These are phyloP conservation scores for Macaranga tanarius DNA, from an alignment of 441 rosid species.

Conservation along the genomic window DNA sequence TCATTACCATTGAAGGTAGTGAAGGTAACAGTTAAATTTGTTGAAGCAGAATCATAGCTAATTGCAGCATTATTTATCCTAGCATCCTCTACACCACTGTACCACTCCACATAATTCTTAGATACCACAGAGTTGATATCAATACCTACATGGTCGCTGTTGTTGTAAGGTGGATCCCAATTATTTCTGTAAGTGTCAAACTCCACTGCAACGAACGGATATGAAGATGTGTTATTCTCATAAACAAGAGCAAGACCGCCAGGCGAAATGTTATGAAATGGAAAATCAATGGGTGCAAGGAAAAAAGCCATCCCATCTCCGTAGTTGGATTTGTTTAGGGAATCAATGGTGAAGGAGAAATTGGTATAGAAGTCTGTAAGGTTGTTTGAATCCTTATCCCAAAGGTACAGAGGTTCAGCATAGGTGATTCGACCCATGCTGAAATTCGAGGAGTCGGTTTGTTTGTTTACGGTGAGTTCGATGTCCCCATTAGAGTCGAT, in stretches of 20 bases:
- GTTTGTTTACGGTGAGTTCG: neutral
- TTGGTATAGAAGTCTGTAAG: constrained; percentile 28
- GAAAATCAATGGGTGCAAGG: constrained; percentile 18
- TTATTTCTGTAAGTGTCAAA: constrained; percentile 19
- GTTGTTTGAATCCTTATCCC: constrained; percentile 24
- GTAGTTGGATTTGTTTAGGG: neutral
- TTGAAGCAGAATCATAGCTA: too few relatives aligned
- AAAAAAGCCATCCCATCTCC: constrained; percentile 38
- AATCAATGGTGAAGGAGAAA: constrained; percentile 31
- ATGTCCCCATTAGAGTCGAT: neutral
- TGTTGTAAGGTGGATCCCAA: constrained; percentile 13
- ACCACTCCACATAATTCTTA: too few relatives aligned
- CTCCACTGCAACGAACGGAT: constrained; percentile 37
- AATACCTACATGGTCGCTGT: constrained; percentile 30
- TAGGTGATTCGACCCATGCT: constrained; percentile 6
- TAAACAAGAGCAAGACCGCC: constrained; percentile 24
- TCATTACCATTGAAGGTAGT: too few relatives aligned
- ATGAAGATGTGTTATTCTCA: too few relatives aligned
- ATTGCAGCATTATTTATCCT: too few relatives aligned
- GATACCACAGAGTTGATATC: constrained; percentile 30
- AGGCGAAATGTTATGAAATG: neutral
- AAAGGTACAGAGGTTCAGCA: constrained; percentile 23
- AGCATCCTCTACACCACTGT: too few relatives aligned
- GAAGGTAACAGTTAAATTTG: too few relatives aligned
- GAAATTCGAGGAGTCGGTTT: fast-evolving